phyloP scores from a whole-genome alignment of 2,329 filamentous ascomycete species.

The Botrytis tulipae region DNA sequence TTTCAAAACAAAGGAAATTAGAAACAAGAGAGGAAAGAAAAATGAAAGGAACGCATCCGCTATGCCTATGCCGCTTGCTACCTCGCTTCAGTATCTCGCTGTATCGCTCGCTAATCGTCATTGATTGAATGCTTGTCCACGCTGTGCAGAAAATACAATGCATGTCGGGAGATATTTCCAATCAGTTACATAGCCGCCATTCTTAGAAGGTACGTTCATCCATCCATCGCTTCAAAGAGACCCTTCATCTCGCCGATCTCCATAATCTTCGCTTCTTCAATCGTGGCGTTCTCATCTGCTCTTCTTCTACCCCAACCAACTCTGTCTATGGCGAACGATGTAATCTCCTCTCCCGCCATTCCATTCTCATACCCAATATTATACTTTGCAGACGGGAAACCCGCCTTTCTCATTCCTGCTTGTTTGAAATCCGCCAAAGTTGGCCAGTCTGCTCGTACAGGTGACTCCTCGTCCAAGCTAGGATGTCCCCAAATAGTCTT shows the following conservation, averaged over 20 bases:
- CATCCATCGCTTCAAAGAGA: not conserved
- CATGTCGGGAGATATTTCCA: not conserved
- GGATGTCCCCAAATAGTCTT: not conserved
- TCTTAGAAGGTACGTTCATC: not conserved
- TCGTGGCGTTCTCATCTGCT: not conserved
- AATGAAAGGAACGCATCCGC: not conserved
- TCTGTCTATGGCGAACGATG: not conserved
- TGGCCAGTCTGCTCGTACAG: not conserved
- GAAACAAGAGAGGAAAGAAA: not conserved
- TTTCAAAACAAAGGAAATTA: not conserved
- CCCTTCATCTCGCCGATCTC: not conserved
- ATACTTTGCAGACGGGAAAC: not conserved
- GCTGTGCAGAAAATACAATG: not conserved
- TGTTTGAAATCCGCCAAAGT: slow-evolving; percentile 4
- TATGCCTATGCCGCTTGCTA: slow-evolving; percentile 9
- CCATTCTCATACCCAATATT: not conserved
- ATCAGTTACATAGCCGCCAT: not conserved
- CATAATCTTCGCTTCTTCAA: not conserved
- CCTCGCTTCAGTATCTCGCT: not conserved
- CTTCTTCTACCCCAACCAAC: not conserved
- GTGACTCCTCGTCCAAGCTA: not conserved
- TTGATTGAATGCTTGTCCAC: not conserved
- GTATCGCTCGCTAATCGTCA: not conserved
- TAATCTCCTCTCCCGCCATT: not conserved
- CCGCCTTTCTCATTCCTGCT: not conserved